phyloP scores from a whole-genome alignment of 495 filamentous ascomycete species.

The Penicillium mononematosum region DNA sequence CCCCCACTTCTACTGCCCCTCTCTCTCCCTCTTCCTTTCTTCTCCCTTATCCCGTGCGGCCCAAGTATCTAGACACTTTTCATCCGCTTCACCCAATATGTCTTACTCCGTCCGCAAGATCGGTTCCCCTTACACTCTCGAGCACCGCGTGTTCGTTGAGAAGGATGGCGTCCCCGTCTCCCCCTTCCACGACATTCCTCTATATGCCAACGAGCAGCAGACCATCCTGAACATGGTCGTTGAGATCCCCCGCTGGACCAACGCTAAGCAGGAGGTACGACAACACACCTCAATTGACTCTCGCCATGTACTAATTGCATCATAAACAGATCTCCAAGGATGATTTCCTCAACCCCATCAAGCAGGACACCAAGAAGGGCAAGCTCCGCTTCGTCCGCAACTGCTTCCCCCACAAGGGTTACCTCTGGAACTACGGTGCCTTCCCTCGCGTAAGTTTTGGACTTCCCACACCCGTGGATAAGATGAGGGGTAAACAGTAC shows the following conservation, averaged over 20 bases:
- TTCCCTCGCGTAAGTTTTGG: constrained; percentile 82
- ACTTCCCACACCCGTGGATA: not conserved
- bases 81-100: constrained; percentile 39
- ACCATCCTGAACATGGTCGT: constrained; percentile 98
- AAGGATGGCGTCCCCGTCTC: constrained; percentile 92
- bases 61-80: constrained; percentile 33
- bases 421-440: constrained; percentile 99
- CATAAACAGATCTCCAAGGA: constrained; percentile 84
- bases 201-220: constrained; percentile 92
- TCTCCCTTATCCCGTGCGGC: constrained; percentile 34
- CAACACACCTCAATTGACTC: not conserved
- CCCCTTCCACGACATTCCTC: constrained; percentile 97
- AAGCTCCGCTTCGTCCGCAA: constrained; percentile 93
- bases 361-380: constrained; percentile 62
- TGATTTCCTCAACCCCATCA: constrained; percentile 94
- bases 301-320: constrained; percentile 18
- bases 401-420: constrained; percentile 99
- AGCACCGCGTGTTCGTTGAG: constrained; percentile 97
- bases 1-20: constrained; percentile 45
- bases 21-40: constrained; percentile 37
- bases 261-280: constrained; percentile 94
- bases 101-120: constrained; percentile 76
- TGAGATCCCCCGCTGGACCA: constrained; percentile 99
- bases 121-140: constrained; percentile 85
- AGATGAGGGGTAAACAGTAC: constrained; percentile 8